Base-by-base conservation (phyloP, 176 grass and related monocot genomes). In the Rhynchospora pubera region DNA sequence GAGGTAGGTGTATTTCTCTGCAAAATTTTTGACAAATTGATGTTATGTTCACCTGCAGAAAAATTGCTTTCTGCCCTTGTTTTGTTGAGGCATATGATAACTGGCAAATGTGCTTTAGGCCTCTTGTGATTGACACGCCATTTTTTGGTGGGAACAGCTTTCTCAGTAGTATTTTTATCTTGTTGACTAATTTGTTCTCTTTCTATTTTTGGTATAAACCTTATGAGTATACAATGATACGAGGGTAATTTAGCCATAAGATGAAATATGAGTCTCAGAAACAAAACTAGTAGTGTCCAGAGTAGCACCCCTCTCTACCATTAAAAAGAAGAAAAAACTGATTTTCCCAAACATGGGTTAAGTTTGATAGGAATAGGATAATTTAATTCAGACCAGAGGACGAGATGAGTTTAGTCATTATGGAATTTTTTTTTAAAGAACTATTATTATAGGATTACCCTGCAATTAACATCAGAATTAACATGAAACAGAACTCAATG, bases 1-100 rank as follows among this genome's bases (percentile, higher is more conserved):
- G 96, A 98, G 90, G 96, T 60, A 77, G 81, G 89, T 76, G 30
- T 60, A 73, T 79, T 71, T 22, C 10, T 34, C 44, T 66, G 16
- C 6, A 28, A 75, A 75, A 26, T 12, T 51, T 23, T 24, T 18
- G 57, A 65, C 9, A 72, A 47, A 71, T n/a, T 21, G 19, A 10
- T 47, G 42, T n/a, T n/a, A 48, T 21, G 46, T 4, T 47, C 44
- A 32, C 64, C 3, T 72, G 44, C 44, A 48, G 18, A 23, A 22
- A 2, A 48, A 9, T 69, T 14, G 1, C 23, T 69, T 3, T 45
- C 9, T 62, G 2, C 9, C 21, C 21, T 24, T 45, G 14, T n/a
- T 45, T 69, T 69, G 2, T 42, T 45, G 39, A 69, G 39, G 4
- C 18, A 44, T 43, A 68, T 43, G 14, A 14, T n/a, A 34, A 16